These are phyloP conservation scores for Cryptosporidium ubiquitum DNA, from an alignment of 169 alveolate genomes.

Conservation along the genomic window DNA sequence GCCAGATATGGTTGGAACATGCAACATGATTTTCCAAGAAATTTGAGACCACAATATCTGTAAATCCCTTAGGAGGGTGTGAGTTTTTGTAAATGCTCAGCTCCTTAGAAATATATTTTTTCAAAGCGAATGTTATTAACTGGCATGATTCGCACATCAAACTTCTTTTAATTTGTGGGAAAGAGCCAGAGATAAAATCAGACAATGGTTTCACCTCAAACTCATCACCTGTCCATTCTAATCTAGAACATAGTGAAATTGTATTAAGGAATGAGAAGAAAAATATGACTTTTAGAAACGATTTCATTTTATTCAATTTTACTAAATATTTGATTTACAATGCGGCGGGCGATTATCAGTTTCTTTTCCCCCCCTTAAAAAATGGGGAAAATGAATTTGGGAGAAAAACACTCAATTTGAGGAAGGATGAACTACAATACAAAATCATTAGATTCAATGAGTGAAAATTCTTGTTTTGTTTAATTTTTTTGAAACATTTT, in stretches of 20 bases:
- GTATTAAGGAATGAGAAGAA: neutral
- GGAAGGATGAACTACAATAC: neutral
- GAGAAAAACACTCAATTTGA: neutral
- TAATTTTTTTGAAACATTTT: neutral
- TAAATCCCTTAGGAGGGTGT: constrained; percentile 58
- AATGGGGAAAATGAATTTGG: neutral
- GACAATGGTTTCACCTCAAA: constrained; percentile 21
- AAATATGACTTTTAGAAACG: neutral
- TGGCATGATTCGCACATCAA: constrained; percentile 66
- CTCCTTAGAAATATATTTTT: constrained; percentile 9
- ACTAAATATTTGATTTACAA: neutral
- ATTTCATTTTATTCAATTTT: constrained; percentile 2
- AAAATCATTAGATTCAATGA: neutral
- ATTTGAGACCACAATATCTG: constrained; percentile 35
- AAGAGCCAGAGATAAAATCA: neutral
- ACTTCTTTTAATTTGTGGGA: neutral
- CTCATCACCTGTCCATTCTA: constrained; percentile 59
- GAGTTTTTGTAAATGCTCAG: constrained; percentile 42
- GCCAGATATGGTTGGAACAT: constrained; percentile 69
- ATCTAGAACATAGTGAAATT: constrained; percentile 12
- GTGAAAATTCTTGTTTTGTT: neutral
- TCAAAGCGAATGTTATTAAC: constrained; percentile 35
- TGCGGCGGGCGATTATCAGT: neutral
- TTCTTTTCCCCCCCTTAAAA: neutral
- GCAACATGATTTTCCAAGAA: constrained; percentile 70